These are phyloP conservation scores for Tetrapyrgos nigripes DNA, from an alignment of 1,284 basidiomycete species.

Conservation along the genomic window DNA sequence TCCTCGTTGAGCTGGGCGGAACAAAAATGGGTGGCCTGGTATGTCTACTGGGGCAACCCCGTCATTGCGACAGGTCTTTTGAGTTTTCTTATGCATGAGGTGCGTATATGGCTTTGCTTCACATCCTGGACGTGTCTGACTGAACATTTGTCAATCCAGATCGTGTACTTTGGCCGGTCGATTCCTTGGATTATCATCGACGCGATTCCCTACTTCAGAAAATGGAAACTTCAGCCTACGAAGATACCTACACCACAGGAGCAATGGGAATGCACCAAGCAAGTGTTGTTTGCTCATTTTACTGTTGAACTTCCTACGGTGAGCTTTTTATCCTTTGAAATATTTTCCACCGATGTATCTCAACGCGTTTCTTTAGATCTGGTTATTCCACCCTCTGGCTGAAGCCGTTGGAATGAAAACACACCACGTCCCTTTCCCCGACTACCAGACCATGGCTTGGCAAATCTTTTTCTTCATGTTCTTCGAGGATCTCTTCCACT, in stretches of 20 bases:
- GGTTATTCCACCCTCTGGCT: conserved; percentile 95
- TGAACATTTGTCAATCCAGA: conserved; percentile 51
- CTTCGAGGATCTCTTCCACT: conserved; percentile 96
- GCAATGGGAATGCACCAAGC: conserved; percentile 97
- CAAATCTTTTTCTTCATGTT: conserved; percentile 94
- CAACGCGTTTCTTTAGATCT: conserved; percentile 69
- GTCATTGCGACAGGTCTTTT: conserved; percentile 93
- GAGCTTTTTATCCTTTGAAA: conserved; percentile 31
- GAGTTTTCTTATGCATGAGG: conserved; percentile 95
- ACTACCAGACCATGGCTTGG: conserved; percentile 69
- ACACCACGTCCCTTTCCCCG: conserved; percentile 92
- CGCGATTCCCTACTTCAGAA: conserved; percentile 89
- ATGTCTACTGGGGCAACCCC: conserved; percentile 88
- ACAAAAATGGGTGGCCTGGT: conserved; percentile 84
- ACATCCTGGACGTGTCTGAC: too few species aligned
- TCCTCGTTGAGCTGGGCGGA: conserved; percentile 78
- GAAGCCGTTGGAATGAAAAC: conserved; percentile 92
- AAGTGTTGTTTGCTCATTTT: conserved; percentile 95
- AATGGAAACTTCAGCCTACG: conserved; percentile 93
- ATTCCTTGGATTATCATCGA: conserved; percentile 98
- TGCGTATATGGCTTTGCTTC: conserved; percentile 44
- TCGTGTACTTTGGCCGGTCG: conserved; percentile 96
- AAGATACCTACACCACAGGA: conserved; percentile 85
- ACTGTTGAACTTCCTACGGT: conserved; percentile 93
- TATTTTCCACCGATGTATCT: not conserved